These are phyloP conservation scores for Vicia faba DNA, from an alignment of 306 rosid species.

Conservation along the genomic window DNA sequence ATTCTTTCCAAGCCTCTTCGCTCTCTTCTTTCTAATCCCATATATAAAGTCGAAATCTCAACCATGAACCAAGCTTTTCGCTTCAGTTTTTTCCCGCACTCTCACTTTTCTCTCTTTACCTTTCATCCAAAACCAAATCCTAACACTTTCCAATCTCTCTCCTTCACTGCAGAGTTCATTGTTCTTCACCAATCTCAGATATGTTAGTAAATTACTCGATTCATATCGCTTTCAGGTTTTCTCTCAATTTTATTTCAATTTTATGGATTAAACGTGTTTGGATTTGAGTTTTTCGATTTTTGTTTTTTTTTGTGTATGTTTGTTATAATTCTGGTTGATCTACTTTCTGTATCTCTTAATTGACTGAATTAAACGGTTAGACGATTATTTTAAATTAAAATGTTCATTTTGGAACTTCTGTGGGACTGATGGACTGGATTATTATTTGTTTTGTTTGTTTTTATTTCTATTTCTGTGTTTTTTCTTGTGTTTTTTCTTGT, in stretches of 20 bases:
- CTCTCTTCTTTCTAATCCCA: conserved; percentile 44
- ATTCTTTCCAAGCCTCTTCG: too few relatives aligned
- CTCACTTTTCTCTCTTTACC: conserved; percentile 31
- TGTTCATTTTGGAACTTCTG: not conserved
- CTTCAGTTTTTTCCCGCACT: conserved; percentile 69
- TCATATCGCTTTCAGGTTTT: conserved; percentile 8
- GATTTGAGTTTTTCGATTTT: conserved; percentile 32
- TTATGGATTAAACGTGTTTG: conserved; percentile 21
- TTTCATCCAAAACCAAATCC: conserved; percentile 61
- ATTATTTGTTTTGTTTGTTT: conserved; percentile 26
- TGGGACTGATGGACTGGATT: conserved; percentile 6
- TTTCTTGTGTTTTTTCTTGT: too few relatives aligned
- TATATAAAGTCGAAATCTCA: conserved; percentile 59
- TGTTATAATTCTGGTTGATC: not conserved
- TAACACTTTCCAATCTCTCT: conserved; percentile 51
- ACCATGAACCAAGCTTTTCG: conserved; percentile 69
- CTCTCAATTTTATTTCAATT: conserved; percentile 16
- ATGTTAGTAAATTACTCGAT: conserved; percentile 43
- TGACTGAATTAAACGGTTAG: conserved; percentile 33
- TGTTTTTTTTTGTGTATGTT: conserved; percentile 36
- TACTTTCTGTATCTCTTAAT: not conserved
- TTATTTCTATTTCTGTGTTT: conserved; percentile 9
- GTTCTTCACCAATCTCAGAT: conserved; percentile 63
- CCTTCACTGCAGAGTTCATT: conserved; percentile 20
- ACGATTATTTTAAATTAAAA: conserved; percentile 31